These are phyloP conservation scores for Barnettozyma sucrosica DNA, from an alignment of 805 yeast genomes.

Conservation along the genomic window DNA sequence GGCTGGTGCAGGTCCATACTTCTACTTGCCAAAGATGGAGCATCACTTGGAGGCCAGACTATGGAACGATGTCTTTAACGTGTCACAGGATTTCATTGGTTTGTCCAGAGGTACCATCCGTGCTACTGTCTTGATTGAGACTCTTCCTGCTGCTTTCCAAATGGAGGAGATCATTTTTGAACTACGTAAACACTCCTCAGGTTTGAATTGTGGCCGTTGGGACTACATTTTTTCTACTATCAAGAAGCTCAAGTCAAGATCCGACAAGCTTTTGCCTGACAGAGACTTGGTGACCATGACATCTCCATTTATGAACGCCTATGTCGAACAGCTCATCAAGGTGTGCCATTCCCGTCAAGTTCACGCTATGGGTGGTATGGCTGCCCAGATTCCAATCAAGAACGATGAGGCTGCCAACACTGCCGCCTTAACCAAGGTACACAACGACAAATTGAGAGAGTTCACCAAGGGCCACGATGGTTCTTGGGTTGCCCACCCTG, in stretches of 20 bases:
- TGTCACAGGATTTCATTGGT: conserved; percentile 64
- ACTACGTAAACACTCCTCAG: conserved; percentile 70
- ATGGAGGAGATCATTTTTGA: conserved; percentile 80
- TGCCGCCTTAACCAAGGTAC: conserved; percentile 65
- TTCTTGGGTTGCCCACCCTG: conserved; percentile 88
- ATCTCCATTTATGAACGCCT: conserved; percentile 75
- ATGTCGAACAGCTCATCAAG: conserved; percentile 66
- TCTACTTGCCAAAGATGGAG: conserved; percentile 82
- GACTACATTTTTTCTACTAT: conserved; percentile 80
- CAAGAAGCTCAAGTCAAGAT: conserved; percentile 61
- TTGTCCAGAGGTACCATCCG: conserved; percentile 72
- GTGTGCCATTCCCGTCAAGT: conserved; percentile 75
- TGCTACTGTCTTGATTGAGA: conserved; percentile 78
- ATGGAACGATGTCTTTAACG: conserved; percentile 78
- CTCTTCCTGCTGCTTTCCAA: conserved; percentile 81
- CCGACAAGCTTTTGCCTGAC: conserved; percentile 68
- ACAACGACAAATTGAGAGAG: conserved; percentile 71
- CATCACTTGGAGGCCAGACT: conserved; percentile 77
- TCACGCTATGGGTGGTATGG: conserved; percentile 90
- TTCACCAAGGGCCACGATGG: conserved; percentile 79
- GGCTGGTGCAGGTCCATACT: conserved; percentile 74
- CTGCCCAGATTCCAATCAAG: conserved; percentile 81
- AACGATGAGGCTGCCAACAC: conserved; percentile 58
- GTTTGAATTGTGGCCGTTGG: conserved; percentile 87
- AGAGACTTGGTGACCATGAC: conserved; percentile 75